Percentiles rank a stretch among this genome's conserved stretches.
phyloP scores from a whole-genome alignment of 2,329 filamentous ascomycete genomes.

The Diplocarpon rosae region DNA sequence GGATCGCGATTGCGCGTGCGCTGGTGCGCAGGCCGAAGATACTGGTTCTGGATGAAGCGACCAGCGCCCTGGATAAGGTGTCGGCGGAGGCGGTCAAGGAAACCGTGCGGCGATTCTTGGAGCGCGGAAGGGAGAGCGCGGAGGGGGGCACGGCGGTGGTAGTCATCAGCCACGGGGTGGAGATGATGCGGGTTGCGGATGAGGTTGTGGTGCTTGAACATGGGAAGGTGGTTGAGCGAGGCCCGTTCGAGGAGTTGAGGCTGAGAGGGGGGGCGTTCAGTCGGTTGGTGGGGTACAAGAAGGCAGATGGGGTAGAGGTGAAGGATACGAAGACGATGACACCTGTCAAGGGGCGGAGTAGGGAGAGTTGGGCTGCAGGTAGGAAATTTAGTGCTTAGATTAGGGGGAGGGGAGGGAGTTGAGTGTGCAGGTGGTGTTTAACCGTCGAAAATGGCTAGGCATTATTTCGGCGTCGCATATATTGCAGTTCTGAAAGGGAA shows the following conservation, averaged over 20 bases:
- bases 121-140: slow-evolving; percentile 4
- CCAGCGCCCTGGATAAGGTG: slow-evolving; percentile 64
- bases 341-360: slow-evolving; percentile 6
- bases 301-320: neutral
- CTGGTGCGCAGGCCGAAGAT: slow-evolving; percentile 60
- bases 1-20: slow-evolving; percentile 71
- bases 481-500: too few relatives aligned
- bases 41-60: slow-evolving; percentile 79
- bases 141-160: slow-evolving; percentile 52
- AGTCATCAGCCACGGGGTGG: slow-evolving; percentile 67
- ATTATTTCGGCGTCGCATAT: too few relatives aligned
- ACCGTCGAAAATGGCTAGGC: too few relatives aligned
- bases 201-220: slow-evolving; percentile 64
- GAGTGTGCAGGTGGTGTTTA: neutral
- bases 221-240: slow-evolving; percentile 54
- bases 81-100: slow-evolving; percentile 53
- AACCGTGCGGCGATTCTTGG: slow-evolving; percentile 46
- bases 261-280: slow-evolving; percentile 16
- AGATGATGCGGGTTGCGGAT: slow-evolving; percentile 80
- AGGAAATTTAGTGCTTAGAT: slow-evolving; percentile 1
- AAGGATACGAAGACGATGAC: slow-evolving; percentile 1
- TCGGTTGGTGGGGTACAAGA: slow-evolving; percentile 13
- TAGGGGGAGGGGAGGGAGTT: neutral
- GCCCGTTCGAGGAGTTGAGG: slow-evolving; percentile 50
- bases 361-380: slow-evolving; percentile 3